phyloP scores from a whole-genome alignment of 1,284 basidiomycete genomes.

The Ganoderma lucidum region DNA sequence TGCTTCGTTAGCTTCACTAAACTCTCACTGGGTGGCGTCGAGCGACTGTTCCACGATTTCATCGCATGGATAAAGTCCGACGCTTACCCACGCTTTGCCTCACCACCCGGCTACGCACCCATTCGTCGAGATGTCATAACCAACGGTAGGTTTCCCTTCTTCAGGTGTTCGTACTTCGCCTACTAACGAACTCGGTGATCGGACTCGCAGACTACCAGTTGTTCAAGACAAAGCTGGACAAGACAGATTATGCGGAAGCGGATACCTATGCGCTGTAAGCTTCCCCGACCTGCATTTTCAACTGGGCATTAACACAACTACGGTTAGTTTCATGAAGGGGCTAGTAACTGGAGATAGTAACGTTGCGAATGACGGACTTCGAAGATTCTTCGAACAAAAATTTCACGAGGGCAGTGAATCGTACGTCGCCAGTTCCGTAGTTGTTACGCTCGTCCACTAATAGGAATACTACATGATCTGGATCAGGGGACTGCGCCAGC shows the following conservation, averaged over 20 bases:
- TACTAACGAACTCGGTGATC: neutral
- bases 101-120: conserved; percentile 46
- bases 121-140: conserved; percentile 66
- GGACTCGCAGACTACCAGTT: conserved; percentile 57
- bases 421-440: conserved; percentile 49
- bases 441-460: neutral
- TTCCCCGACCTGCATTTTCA: too few relatives aligned
- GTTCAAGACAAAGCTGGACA: conserved; percentile 72
- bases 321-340: conserved; percentile 68
- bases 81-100: conserved; percentile 42
- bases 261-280: conserved; percentile 69
- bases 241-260: conserved; percentile 67
- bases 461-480: neutral
- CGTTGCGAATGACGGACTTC: conserved; percentile 70
- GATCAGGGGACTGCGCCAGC: conserved; percentile 77
- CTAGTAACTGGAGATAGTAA: conserved; percentile 71
- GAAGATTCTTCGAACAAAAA: conserved; percentile 82
- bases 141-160: conserved; percentile 47
- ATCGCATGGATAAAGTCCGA: conserved; percentile 59
- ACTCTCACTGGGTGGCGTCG: conserved; percentile 73
- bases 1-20: conserved; percentile 78
- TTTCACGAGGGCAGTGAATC: conserved; percentile 82
- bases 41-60: conserved; percentile 70
- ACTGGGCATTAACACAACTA: conserved; percentile 8
- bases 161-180: neutral